These are phyloP conservation scores for Xylaria multiplex DNA, from an alignment of 2,329 filamentous ascomycete species.

Conservation along the genomic window DNA sequence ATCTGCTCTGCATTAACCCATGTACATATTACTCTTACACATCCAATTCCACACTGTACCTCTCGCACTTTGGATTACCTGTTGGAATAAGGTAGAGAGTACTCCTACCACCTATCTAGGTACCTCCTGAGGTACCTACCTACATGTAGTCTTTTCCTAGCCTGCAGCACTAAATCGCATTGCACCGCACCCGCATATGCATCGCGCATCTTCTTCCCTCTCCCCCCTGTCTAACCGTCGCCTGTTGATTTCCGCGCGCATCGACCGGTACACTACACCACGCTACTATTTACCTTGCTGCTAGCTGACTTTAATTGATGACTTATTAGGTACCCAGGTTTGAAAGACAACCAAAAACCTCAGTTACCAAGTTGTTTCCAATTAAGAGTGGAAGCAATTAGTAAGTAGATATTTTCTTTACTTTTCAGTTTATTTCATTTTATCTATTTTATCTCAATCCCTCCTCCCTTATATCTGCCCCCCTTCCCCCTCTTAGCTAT, in stretches of 20 bases:
- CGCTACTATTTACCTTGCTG: slow-evolving; percentile 15
- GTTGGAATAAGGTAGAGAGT: no score
- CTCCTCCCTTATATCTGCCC: no score
- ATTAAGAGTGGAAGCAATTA: neutral
- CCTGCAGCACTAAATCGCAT: slow-evolving; percentile 30
- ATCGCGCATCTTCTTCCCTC: slow-evolving; percentile 25
- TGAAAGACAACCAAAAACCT: slow-evolving; percentile 1
- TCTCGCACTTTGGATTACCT: no score
- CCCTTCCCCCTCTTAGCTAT: neutral
- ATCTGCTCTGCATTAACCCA: no score
- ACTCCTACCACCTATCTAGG: no score
- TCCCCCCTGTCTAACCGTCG: slow-evolving; percentile 31
- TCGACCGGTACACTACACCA: slow-evolving; percentile 15
- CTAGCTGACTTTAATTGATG: slow-evolving; percentile 24
- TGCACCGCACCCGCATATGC: slow-evolving; percentile 34
- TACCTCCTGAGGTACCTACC: no score
- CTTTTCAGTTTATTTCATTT: neutral
- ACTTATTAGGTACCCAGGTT: slow-evolving; percentile 14
- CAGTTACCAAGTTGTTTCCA: neutral
- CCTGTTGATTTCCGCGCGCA: slow-evolving; percentile 36
- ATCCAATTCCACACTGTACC: no score
- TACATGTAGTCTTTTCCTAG: neutral
- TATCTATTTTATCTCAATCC: neutral
- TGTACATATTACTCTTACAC: no score
- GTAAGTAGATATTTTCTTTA: slow-evolving; percentile 6